phyloP scores from a whole-genome alignment of 225 moss, liverwort and hornwort species.

The Physcomitrellopsis africana region DNA sequence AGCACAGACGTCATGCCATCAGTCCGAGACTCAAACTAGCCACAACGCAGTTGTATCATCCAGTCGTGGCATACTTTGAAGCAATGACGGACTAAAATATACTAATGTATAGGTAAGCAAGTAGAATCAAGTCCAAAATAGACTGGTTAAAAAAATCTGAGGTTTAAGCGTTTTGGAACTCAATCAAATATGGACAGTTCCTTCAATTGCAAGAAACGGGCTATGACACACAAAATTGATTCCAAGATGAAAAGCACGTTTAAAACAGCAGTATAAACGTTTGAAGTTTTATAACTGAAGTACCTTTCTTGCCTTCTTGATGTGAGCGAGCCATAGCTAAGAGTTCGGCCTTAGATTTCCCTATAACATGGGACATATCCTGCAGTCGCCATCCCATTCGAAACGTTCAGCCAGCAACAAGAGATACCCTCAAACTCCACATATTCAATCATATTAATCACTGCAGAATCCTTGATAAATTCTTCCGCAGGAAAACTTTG shows the following conservation, averaged over 20 bases:
- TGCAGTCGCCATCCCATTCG: constrained; percentile 36
- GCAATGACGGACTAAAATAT: not conserved
- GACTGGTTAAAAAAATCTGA: not conserved
- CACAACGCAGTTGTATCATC: not conserved
- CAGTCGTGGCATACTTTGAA: constrained; percentile 11
- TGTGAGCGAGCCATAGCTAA: constrained; percentile 78
- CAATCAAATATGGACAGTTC: not conserved
- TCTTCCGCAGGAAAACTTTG: not conserved
- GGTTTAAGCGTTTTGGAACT: not conserved
- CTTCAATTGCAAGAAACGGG: too few relatives aligned
- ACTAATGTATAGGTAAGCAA: not conserved
- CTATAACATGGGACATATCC: constrained; percentile 92
- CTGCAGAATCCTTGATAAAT: not conserved
- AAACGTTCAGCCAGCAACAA: constrained; percentile 25
- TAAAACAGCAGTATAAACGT: not conserved
- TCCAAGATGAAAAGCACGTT: constrained; percentile 19
- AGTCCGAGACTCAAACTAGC: constrained; percentile 24
- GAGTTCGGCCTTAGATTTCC: constrained; percentile 89
- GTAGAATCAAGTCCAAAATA: constrained; percentile 1
- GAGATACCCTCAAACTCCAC: constrained; percentile 22
- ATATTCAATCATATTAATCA: not conserved
- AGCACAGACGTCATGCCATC: constrained; percentile 41
- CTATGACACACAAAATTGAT: not conserved
- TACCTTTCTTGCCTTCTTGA: constrained; percentile 90
- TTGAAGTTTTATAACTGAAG: constrained; percentile 3